phyloP scores from a whole-genome alignment of 208 protist genomes.

The Leishmania arabica region DNA sequence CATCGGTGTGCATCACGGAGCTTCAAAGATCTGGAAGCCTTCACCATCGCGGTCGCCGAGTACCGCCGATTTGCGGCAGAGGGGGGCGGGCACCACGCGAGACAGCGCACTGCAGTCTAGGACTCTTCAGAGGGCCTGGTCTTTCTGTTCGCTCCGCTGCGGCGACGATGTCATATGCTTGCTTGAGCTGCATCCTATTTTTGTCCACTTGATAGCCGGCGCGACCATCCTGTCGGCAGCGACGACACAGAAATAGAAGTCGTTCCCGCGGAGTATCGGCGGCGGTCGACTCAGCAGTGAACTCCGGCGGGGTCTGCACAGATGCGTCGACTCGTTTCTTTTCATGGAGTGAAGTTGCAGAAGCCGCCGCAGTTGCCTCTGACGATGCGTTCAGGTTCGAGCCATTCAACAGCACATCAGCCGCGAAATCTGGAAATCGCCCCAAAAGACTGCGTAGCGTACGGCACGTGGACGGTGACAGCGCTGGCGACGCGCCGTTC shows the following conservation, averaged over 20 bases:
- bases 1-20: background rate
- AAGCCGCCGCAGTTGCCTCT: background rate
- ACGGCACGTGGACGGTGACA: background rate
- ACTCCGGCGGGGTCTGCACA: slow-evolving; percentile 1
- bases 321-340: background rate
- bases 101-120: background rate
- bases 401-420: background rate
- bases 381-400: background rate
- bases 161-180: background rate
- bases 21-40: background rate
- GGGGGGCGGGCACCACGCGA: background rate
- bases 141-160: background rate
- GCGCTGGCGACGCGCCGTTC: background rate
- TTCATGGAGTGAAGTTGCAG: background rate
- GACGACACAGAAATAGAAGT: slow-evolving; percentile 51
- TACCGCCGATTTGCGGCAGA: background rate
- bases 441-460: slow-evolving; percentile 3
- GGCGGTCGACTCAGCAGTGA: background rate
- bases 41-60: background rate
- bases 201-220: slow-evolving; percentile 35
- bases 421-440: background rate
- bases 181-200: slow-evolving; percentile 12
- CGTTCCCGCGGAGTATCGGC: background rate
- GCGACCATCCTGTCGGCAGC: slow-evolving; percentile 55
- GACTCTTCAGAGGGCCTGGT: background rate